Evolutionary conservation across 305 asterid genomes (phyloP).

Genomic region (Fraxinus latifolia): DNA sequence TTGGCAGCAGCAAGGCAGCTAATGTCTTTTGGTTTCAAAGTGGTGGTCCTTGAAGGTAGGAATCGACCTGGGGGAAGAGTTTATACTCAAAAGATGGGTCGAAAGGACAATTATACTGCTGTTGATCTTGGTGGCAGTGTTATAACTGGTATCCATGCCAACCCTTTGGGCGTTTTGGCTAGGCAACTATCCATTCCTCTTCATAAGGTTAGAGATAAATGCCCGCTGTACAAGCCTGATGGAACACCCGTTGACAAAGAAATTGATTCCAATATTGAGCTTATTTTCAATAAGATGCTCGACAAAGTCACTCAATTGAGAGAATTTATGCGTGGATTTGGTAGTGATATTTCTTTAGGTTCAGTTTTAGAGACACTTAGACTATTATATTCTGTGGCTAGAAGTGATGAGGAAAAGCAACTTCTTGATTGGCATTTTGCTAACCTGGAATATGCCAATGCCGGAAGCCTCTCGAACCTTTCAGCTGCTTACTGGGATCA

Average conservation of each 20-base stretch:
- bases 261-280: constrained; percentile 57
- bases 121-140: constrained; percentile 87
- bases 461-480: constrained; percentile 70
- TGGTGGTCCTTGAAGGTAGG: constrained; percentile 64
- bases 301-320: constrained; percentile 61
- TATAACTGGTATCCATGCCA: constrained; percentile 76
- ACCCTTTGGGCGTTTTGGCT: constrained; percentile 79
- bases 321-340: constrained; percentile 46
- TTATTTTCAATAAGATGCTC: constrained; percentile 63
- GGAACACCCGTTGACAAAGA: constrained; percentile 55
- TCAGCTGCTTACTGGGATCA: constrained; percentile 87
- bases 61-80: constrained; percentile 82
- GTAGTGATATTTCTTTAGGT: constrained; percentile 61
- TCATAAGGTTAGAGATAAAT: constrained; percentile 70
- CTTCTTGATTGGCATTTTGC: constrained; percentile 85
- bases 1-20: constrained; percentile 82
- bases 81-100: constrained; percentile 67
- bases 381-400: constrained; percentile 56
- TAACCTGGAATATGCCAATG: constrained; percentile 78
- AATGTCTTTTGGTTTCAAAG: constrained; percentile 66
- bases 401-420: constrained; percentile 57
- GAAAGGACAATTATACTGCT: constrained; percentile 46
- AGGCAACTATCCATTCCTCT: constrained; percentile 71
- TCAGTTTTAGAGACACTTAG: constrained; percentile 59
- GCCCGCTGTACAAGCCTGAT: constrained; percentile 74